phyloP scores from a whole-genome alignment of 2,329 filamentous ascomycete genomes.

The Penicillium sp. region DNA sequence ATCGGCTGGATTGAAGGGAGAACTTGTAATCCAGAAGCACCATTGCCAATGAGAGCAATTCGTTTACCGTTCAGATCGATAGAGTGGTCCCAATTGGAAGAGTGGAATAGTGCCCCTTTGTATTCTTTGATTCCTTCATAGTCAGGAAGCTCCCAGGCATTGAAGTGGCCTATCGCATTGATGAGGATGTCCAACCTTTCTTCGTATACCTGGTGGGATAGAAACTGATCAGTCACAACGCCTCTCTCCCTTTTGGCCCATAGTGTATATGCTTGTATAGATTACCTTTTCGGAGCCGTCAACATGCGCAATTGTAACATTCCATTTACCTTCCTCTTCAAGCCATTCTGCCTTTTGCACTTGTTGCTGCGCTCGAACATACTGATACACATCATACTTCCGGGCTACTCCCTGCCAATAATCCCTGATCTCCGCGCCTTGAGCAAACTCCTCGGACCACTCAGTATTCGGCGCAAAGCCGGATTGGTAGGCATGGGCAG shows the following conservation, averaged over 20 bases:
- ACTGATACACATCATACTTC: conserved; percentile 68
- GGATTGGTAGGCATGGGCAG: conserved; percentile 71
- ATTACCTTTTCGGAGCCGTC: conserved; percentile 30
- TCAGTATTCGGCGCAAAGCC: conserved; percentile 70
- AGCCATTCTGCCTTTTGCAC: conserved; percentile 64
- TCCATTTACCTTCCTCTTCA: conserved; percentile 58
- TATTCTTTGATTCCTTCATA: conserved; percentile 63
- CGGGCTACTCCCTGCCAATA: conserved; percentile 68
- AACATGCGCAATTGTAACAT: conserved; percentile 48
- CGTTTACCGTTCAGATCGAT: conserved; percentile 55
- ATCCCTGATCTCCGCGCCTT: conserved; percentile 67
- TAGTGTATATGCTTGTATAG: neutral
- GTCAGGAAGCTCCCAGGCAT: conserved; percentile 66
- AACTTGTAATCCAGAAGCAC: conserved; percentile 63
- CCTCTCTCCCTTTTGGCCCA: neutral
- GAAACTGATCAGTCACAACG: neutral
- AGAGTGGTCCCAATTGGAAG: conserved; percentile 62
- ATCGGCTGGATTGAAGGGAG: conserved; percentile 46
- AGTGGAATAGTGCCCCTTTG: conserved; percentile 62
- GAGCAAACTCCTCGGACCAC: conserved; percentile 71
- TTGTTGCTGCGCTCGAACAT: conserved; percentile 59
- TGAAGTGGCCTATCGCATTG: conserved; percentile 68
- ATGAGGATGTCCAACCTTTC: conserved; percentile 65
- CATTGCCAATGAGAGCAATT: conserved; percentile 67
- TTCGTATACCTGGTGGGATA: conserved; percentile 35